A percentile compares a stretch with the other conserved stretches of the same genome.
phyloP scores from a whole-genome alignment of 2,329 filamentous ascomycete genomes.

The Chaetomium olivaceum region DNA sequence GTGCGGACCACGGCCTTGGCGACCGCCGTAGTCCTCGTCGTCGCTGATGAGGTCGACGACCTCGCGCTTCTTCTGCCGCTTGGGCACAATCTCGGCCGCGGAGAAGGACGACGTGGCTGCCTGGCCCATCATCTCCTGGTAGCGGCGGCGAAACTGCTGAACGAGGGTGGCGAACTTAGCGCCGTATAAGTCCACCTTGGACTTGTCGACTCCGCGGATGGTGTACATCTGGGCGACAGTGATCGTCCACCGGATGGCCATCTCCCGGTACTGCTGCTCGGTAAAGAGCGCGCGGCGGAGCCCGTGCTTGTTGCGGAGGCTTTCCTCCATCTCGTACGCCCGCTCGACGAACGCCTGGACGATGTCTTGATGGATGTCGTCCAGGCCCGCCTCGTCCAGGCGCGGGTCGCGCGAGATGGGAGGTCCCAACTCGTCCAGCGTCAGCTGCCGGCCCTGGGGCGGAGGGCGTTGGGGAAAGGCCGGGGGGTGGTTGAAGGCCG shows the following conservation, averaged over 20 bases:
- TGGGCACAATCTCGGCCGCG: constrained; percentile 20
- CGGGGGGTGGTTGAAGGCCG: constrained; percentile 51
- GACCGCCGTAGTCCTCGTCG: constrained; percentile 30
- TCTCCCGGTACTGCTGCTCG: constrained; percentile 68
- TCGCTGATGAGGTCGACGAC: constrained; percentile 57
- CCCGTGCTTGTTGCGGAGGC: constrained; percentile 59
- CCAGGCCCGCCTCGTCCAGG: constrained; percentile 50
- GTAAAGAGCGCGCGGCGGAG: constrained; percentile 65
- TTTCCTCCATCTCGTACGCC: constrained; percentile 61
- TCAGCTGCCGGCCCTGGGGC: constrained; percentile 40
- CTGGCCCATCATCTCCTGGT: constrained; percentile 52
- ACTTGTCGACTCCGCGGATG: constrained; percentile 63
- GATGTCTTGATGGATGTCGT: constrained; percentile 62
- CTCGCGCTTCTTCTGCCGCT: constrained; percentile 38
- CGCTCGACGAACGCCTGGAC: constrained; percentile 65
- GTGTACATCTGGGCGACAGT: constrained; percentile 61
- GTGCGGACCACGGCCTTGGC: background rate
- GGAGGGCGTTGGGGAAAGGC: constrained; percentile 35
- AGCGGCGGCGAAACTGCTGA: constrained; percentile 47
- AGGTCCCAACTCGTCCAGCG: constrained; percentile 48
- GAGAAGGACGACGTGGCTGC: constrained; percentile 5
- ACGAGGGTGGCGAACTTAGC: constrained; percentile 61
- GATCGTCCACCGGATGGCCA: constrained; percentile 69
- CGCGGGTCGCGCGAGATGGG: constrained; percentile 61
- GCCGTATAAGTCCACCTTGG: constrained; percentile 64